phyloP scores from a whole-genome alignment of 2,329 filamentous ascomycete species.

The Catunica adiposa region DNA sequence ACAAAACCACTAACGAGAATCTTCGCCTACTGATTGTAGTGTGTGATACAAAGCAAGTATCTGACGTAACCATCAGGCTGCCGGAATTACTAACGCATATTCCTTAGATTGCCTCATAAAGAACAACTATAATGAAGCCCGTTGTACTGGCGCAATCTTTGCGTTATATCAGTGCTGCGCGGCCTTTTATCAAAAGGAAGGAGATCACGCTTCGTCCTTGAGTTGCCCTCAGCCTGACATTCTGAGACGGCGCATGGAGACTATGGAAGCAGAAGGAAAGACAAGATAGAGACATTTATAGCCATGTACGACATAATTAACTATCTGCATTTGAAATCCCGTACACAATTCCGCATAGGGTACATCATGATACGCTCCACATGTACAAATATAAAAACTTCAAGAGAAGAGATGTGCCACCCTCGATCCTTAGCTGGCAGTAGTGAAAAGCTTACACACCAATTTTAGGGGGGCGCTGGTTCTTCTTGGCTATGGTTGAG shows the following conservation, averaged over 20 bases:
- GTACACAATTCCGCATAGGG: background rate
- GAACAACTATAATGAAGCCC: conserved; percentile 72
- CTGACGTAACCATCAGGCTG: conserved; percentile 60
- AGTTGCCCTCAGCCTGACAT: conserved; percentile 76
- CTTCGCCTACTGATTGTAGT: conserved; percentile 30
- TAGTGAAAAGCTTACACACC: conserved; percentile 37
- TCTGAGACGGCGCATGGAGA: conserved; percentile 32
- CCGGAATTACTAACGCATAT: conserved; percentile 47
- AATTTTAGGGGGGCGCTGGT: conserved; percentile 48
- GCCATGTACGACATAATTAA: too few relatives aligned
- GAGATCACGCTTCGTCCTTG: conserved; percentile 56
- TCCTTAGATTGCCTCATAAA: conserved; percentile 63
- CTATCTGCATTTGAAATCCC: too few relatives aligned
- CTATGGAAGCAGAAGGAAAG: background rate
- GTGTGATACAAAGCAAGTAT: conserved; percentile 67
- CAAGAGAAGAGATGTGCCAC: conserved; percentile 15
- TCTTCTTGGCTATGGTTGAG: conserved; percentile 93
- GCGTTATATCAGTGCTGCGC: conserved; percentile 89
- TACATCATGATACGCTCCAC: background rate
- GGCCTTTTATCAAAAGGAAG: conserved; percentile 65
- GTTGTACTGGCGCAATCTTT: conserved; percentile 61
- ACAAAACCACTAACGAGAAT: background rate
- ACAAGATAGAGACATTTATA: background rate
- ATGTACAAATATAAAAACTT: too few relatives aligned
- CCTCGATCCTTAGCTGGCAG: conserved; percentile 22